Base-by-base conservation (phyloP, 345 rosid species). In the Sonneratia caseolaris region DNA sequence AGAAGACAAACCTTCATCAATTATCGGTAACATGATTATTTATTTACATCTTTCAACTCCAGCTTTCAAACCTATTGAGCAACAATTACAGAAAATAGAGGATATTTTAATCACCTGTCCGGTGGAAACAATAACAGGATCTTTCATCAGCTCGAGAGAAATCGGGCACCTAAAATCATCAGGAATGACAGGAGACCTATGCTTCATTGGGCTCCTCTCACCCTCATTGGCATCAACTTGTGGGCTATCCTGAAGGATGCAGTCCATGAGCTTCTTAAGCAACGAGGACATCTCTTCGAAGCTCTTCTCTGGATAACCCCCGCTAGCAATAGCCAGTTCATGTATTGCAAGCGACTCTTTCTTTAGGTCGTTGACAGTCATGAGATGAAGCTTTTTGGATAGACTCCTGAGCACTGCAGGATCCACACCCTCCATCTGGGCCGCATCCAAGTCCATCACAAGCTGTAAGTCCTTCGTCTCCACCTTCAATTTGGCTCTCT, bases 111-210 rank as follows among this genome's bases (percentile, higher is more conserved):
- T 36, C 57, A 95, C 98, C 98, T 95, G 99, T 77, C 99, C 99
- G 24, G 99, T 92, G 48, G 99, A 95, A 75, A 95, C 91, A 22
- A 95, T 95, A 15, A 95, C 99, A 12, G 99, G 99, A 85, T 95
- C 98, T 79, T 86, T 92, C 99, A 92, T 95, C 79, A 92, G 79
- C 79, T 95, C 99, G 56, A 95, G 97, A 72, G 99, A 95, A 79
- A 95, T 92, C 0, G 99, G 98, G 81, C 99, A 95, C 19, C 96
- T 97, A 59, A 95, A 95, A 82, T 92, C 96, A 79, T 95, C 99
- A 0, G 99, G 99, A 70, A 92, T 89, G 68, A 95, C 92, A 47
- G 99, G 99, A 73, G 97, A 95, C 32, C 94, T 83, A 77, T 95
- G 97, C 78, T 84, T 92, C 16, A 84, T 64, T 27, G 80, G 70